phyloP scores from a whole-genome alignment of 2,329 filamentous ascomycete species.

The Penicillium sp. region DNA sequence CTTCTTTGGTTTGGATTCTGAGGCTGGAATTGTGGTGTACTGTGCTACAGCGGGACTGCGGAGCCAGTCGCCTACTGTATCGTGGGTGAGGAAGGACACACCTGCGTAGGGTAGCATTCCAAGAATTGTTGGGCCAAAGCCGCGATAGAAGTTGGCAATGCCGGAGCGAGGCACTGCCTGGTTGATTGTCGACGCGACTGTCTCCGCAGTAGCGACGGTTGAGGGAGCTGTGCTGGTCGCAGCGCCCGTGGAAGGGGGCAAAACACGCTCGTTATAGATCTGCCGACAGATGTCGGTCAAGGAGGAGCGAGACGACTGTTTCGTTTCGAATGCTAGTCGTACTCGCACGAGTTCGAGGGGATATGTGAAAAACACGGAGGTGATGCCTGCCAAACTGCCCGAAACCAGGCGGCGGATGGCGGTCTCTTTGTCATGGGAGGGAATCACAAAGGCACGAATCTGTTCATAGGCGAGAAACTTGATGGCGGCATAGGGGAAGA shows the following conservation, averaged over 20 bases:
- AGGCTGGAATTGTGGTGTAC: constrained; percentile 73
- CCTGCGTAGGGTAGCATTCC: constrained; percentile 98
- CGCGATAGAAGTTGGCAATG: constrained; percentile 89
- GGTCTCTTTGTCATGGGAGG: constrained; percentile 73
- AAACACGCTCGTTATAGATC: constrained; percentile 79
- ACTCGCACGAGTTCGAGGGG: constrained; percentile 92
- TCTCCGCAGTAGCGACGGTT: constrained; percentile 44
- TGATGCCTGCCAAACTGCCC: constrained; percentile 66
- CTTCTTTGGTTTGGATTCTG: constrained; percentile 50
- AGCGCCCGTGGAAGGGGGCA: constrained; percentile 35
- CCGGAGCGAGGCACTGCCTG: constrained; percentile 66
- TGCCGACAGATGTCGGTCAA: constrained; percentile 76
- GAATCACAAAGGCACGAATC: constrained; percentile 79
- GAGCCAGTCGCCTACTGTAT: constrained; percentile 82
- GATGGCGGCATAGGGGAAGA: constrained; percentile 96
- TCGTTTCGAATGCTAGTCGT: constrained; percentile 92
- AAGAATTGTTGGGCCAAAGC: constrained; percentile 84
- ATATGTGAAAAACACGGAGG: constrained; percentile 94
- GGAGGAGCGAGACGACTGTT: constrained; percentile 69
- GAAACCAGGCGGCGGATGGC: constrained; percentile 65
- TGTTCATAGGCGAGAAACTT: constrained; percentile 99
- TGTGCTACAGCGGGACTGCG: constrained; percentile 67
- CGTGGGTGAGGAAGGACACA: constrained; percentile 92
- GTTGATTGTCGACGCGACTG: constrained; percentile 47
- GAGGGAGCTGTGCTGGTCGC: constrained; percentile 43